Evolutionary conservation across 208 protist genomes (phyloP).

Genomic region (Trypanosoma theileri): DNA sequence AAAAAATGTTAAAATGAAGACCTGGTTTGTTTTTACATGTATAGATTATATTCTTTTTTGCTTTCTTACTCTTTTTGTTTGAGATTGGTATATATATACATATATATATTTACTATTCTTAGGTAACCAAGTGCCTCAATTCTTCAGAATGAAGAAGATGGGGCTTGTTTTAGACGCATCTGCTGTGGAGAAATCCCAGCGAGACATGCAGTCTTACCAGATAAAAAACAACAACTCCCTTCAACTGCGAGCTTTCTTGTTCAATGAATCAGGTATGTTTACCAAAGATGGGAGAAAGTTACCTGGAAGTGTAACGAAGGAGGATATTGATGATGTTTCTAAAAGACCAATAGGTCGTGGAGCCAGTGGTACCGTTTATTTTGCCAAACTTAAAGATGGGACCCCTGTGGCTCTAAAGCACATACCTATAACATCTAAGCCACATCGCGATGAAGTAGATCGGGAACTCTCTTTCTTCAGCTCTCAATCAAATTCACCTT

Average conservation of each 20-base stretch:
- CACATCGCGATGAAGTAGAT: conserved; percentile 86
- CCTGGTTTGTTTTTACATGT: not conserved
- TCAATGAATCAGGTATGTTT: conserved; percentile 82
- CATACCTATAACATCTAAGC: conserved; percentile 87
- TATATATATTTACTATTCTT: not conserved
- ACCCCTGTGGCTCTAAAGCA: conserved; percentile 79
- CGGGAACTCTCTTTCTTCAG: conserved; percentile 85
- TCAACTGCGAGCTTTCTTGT: conserved; percentile 82
- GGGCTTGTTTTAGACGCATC: conserved; percentile 55
- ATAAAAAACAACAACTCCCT: conserved; percentile 88
- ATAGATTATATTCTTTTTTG: not conserved
- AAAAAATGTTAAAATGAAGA: not conserved
- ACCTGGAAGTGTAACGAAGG: conserved; percentile 70
- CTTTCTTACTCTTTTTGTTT: not conserved
- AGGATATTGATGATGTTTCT: conserved; percentile 69
- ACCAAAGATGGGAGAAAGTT: conserved; percentile 81
- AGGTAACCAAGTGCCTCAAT: not conserved
- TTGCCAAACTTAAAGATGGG: conserved; percentile 68
- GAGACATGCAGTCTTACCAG: conserved; percentile 83
- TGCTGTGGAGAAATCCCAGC: conserved; percentile 62
- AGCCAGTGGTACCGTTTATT: conserved; percentile 76
- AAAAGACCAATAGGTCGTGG: conserved; percentile 73
- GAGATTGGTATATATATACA: not conserved
- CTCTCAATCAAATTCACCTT: conserved; percentile 63
- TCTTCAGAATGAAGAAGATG: conserved; percentile 22